Conservation (phyloP, 2,329 filamentous ascomycete genomes). For the Penicillium fuscoglaucum region DNA sequence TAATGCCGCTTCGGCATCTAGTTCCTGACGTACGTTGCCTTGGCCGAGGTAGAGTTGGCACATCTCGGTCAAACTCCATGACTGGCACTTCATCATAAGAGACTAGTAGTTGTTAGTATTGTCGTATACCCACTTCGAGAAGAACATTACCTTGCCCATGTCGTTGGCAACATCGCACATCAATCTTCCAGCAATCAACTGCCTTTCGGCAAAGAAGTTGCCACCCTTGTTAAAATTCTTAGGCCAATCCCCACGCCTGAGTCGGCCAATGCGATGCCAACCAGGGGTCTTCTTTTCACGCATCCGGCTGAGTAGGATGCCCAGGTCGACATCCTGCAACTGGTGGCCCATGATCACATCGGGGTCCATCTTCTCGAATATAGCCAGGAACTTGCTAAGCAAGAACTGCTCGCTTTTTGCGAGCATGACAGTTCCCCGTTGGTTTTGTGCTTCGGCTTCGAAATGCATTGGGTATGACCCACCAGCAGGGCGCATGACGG, state of each 20-base stretch:
- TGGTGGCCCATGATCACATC: constrained; percentile 94
- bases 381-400: constrained; percentile 82
- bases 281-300: constrained; percentile 88
- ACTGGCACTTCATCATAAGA: constrained; percentile 94
- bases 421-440: constrained; percentile 73
- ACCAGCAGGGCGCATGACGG: constrained; percentile 78
- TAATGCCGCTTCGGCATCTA: constrained; percentile 84
- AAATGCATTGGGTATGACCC: constrained; percentile 82
- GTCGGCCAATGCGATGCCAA: constrained; percentile 88
- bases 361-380: constrained; percentile 84
- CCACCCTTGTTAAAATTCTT: constrained; percentile 80
- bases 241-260: constrained; percentile 84
- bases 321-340: constrained; percentile 96
- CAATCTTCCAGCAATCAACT: constrained; percentile 82
- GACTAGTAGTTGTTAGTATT: constrained; percentile 53
- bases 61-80: constrained; percentile 98
- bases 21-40: constrained; percentile 71
- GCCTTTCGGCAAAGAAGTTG: constrained; percentile 88
- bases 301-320: constrained; percentile 80
- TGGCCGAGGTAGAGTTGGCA: constrained; percentile 81
- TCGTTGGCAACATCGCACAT: constrained; percentile 95
- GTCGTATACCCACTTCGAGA: not conserved
- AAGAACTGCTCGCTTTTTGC: constrained; percentile 83
- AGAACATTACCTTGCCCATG: constrained; percentile 68
- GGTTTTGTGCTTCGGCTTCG: constrained; percentile 71